phyloP scores from a whole-genome alignment of 768 basidiomycete genomes.

The Lactifluus piperatus region DNA sequence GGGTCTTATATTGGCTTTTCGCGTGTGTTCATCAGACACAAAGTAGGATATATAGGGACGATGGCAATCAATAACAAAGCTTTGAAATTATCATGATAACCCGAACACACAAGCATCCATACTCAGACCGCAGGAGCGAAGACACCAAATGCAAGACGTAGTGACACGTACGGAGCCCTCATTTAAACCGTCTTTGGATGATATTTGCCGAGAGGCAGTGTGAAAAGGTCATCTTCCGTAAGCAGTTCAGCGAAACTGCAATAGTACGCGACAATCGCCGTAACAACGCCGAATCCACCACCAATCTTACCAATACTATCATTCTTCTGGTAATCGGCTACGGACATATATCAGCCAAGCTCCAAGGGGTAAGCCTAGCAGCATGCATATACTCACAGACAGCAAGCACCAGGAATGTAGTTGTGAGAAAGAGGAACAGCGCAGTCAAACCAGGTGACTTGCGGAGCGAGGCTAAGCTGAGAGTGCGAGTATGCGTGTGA shows the following conservation, averaged over 20 bases:
- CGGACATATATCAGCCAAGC: not conserved
- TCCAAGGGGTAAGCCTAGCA: not conserved
- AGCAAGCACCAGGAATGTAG: slow-evolving; percentile 44
- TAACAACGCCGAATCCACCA: slow-evolving; percentile 37
- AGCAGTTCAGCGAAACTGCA: slow-evolving; percentile 36
- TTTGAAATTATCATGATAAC: too few species aligned
- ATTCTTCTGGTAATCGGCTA: slow-evolving; percentile 13
- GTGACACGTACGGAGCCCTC: too few species aligned
- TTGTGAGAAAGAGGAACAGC: slow-evolving; percentile 43
- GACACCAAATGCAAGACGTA: too few species aligned
- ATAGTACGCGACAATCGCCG: slow-evolving; percentile 42
- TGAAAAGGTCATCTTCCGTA: slow-evolving; percentile 30
- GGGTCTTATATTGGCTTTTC: too few species aligned
- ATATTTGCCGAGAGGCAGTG: slow-evolving; percentile 32
- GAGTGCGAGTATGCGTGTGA: not conserved
- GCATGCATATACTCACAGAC: slow-evolving; percentile 27
- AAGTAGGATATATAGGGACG: too few species aligned
- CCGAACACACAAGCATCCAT: too few species aligned
- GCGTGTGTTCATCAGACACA: too few species aligned
- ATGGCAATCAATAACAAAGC: too few species aligned
- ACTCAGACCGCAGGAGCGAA: too few species aligned
- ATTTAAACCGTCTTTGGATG: not conserved
- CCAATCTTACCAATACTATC: slow-evolving; percentile 30
- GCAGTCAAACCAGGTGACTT: slow-evolving; percentile 41
- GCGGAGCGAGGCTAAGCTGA: slow-evolving; percentile 43